Evolutionary conservation across 1,139 yeast species (phyloP).

Genomic region (Suhomyces anneliseae): DNA sequence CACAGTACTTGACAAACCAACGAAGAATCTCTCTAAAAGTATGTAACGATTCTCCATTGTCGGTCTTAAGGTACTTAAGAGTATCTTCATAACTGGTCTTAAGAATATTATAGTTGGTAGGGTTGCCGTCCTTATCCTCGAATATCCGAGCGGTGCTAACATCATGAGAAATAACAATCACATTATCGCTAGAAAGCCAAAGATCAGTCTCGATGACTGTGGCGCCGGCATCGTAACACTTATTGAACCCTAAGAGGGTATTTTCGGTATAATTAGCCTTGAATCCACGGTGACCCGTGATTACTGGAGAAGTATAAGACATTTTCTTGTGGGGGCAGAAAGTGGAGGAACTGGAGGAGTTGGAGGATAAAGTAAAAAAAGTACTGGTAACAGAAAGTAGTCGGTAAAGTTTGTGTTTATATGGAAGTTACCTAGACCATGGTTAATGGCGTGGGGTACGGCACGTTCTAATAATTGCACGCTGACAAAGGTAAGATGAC

Average conservation of each 20-base stretch:
- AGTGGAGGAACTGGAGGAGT: not conserved
- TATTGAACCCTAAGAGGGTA: conserved; percentile 68
- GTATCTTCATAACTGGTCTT: conserved; percentile 37
- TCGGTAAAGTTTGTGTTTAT: no score
- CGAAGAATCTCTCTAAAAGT: conserved; percentile 58
- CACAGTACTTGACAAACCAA: conserved; percentile 53
- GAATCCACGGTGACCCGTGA: conserved; percentile 52
- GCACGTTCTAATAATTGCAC: no score
- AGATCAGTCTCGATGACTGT: conserved; percentile 80
- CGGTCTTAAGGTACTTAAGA: conserved; percentile 55
- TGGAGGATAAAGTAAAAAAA: no score
- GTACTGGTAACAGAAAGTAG: no score
- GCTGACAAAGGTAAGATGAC: no score
- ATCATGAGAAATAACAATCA: conserved; percentile 77
- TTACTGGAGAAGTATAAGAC: conserved; percentile 26
- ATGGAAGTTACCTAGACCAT: no score
- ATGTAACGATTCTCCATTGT: conserved; percentile 59
- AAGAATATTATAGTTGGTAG: conserved; percentile 40
- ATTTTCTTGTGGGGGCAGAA: not conserved
- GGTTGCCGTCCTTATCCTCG: conserved; percentile 44
- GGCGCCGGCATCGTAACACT: conserved; percentile 71
- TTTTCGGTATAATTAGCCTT: conserved; percentile 75
- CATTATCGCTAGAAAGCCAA: conserved; percentile 73
- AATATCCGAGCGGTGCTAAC: conserved; percentile 60
- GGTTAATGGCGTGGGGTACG: no score